Evolutionary conservation across 768 basidiomycete genomes (phyloP).

Genomic region (Multifurca ochricompacta): DNA sequence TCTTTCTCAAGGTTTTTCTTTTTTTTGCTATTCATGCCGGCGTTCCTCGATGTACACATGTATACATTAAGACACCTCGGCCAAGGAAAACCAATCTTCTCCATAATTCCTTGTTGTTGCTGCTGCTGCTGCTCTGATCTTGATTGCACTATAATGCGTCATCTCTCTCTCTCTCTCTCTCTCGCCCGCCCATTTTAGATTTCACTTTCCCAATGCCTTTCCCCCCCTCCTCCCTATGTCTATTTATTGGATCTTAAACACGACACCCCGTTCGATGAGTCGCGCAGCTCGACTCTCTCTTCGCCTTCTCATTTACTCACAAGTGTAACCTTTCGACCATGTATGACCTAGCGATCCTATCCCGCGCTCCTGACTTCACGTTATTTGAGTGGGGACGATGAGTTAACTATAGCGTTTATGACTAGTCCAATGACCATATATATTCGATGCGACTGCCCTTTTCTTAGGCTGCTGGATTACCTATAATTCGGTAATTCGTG

Average conservation of each 20-base stretch:
- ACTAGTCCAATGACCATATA: too few relatives aligned
- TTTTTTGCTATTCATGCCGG: neutral
- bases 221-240: neutral
- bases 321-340: constrained; percentile 5
- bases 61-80: neutral
- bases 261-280: neutral
- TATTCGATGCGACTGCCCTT: too few relatives aligned
- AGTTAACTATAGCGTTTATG: too few relatives aligned
- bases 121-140: constrained; percentile 1
- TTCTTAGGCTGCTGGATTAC: too few relatives aligned
- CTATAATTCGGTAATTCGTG: too few relatives aligned
- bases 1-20: too few relatives aligned
- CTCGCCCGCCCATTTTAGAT: neutral
- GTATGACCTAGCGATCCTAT: constrained; percentile 5
- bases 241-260: neutral
- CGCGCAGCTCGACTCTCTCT: neutral
- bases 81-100: neutral
- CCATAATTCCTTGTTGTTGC: neutral
- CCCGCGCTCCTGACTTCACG: neutral
- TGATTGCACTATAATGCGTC: neutral
- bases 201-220: too few relatives aligned
- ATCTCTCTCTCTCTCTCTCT: neutral
- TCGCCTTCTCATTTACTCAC: neutral
- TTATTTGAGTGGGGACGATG: neutral
- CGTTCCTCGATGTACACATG: neutral